phyloP scores from a whole-genome alignment of 1,284 basidiomycete genomes.

The Leccinum pachyderme region DNA sequence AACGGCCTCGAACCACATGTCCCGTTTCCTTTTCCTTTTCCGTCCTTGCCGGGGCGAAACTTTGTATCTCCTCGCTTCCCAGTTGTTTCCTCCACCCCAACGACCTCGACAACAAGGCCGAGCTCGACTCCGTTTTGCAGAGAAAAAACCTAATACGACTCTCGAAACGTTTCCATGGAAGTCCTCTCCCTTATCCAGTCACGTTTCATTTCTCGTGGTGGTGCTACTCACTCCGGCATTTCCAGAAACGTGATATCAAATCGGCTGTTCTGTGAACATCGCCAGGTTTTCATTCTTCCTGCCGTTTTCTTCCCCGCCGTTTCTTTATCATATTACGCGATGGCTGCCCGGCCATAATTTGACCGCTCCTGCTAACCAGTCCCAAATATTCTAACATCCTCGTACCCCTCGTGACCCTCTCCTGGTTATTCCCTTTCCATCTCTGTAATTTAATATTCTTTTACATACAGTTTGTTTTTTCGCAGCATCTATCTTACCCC shows the following conservation, averaged over 20 bases:
- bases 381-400: no score
- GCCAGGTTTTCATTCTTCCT: slow-evolving; percentile 26
- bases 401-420: slow-evolving; percentile 5
- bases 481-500: slow-evolving; percentile 18
- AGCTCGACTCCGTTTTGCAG: background rate
- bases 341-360: slow-evolving; percentile 29
- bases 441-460: slow-evolving; percentile 19
- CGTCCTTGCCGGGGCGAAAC: slow-evolving; percentile 21
- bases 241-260: slow-evolving; percentile 37
- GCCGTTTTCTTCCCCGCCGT: slow-evolving; percentile 9
- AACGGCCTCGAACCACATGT: slow-evolving; percentile 31
- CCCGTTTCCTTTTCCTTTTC: slow-evolving; percentile 13
- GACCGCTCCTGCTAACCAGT: slow-evolving; percentile 23
- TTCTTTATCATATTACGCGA: slow-evolving; percentile 33
- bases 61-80: slow-evolving; percentile 21
- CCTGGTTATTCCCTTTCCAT: slow-evolving; percentile 26
- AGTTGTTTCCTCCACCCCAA: slow-evolving; percentile 11
- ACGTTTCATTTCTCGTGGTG: slow-evolving; percentile 23
- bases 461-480: slow-evolving; percentile 31
- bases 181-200: slow-evolving; percentile 14
- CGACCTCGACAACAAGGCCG: background rate
- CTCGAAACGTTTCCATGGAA: slow-evolving; percentile 25
- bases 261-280: slow-evolving; percentile 32
- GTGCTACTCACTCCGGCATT: slow-evolving; percentile 18
- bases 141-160: background rate